phyloP scores from a whole-genome alignment of 2,329 filamentous ascomycete species.

The Colletotrichum sp. region DNA sequence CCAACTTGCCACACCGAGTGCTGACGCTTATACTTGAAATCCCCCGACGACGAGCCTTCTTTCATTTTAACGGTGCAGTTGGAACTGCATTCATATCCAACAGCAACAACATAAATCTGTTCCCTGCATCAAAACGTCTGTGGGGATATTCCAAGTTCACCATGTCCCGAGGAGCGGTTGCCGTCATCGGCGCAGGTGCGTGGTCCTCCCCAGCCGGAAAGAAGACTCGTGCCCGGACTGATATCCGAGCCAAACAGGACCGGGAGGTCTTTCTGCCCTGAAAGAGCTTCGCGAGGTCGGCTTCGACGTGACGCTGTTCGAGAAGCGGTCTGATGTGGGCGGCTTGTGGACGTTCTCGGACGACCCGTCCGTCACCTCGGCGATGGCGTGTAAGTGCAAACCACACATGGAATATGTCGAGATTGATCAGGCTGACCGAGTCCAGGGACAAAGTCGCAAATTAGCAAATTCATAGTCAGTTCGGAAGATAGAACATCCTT shows the following conservation, averaged over 20 bases:
- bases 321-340: constrained; percentile 25
- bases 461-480: constrained; percentile 30
- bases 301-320: constrained; percentile 27
- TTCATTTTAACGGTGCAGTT: background rate
- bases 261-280: constrained; percentile 26
- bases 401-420: background rate
- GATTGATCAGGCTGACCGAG: background rate
- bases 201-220: background rate
- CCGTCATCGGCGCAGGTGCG: constrained; percentile 27
- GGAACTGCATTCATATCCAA: rapidly evolving
- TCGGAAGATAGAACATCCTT: background rate
- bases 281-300: constrained; percentile 28
- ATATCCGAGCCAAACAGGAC: constrained; percentile 10
- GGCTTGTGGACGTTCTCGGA: constrained; percentile 28
- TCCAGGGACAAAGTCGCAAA: constrained; percentile 8
- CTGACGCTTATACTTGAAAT: background rate
- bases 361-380: constrained; percentile 25
- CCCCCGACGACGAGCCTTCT: background rate
- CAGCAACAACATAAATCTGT: background rate
- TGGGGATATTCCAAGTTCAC: background rate
- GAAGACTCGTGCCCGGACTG: background rate
- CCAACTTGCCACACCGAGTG: background rate
- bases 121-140: background rate
- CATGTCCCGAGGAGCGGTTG: background rate
- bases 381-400: constrained; percentile 8